Percentiles rank a stretch among this genome's conserved stretches.
Evolutionary conservation across 192 early-diverging fungal species (phyloP).

Genomic region (Rhizoclosmatium globosum): DNA sequence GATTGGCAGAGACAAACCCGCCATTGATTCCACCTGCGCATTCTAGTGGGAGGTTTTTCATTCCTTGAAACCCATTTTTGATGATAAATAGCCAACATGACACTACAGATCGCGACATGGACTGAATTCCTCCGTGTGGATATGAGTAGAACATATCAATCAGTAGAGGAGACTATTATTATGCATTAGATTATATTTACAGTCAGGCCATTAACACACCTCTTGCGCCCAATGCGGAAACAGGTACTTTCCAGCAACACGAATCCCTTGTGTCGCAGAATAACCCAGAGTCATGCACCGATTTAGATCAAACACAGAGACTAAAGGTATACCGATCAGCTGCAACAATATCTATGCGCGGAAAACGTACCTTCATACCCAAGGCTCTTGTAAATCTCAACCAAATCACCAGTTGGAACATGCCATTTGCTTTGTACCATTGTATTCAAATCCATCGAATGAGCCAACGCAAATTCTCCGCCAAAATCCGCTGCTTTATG

Average conservation of each 20-base stretch:
- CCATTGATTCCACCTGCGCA: slow-evolving; percentile 7
- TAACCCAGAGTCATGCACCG: slow-evolving; percentile 70
- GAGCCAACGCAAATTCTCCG: slow-evolving; percentile 70
- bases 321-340: slow-evolving; percentile 12
- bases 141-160: slow-evolving; percentile 77
- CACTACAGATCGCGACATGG: slow-evolving; percentile 37
- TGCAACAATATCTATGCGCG: background rate
- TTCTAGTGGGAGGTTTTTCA: background rate
- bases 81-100: slow-evolving; percentile 23
- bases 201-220: slow-evolving; percentile 35
- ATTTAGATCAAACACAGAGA: slow-evolving; percentile 40
- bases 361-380: slow-evolving; percentile 43
- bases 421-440: slow-evolving; percentile 55
- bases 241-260: slow-evolving; percentile 61
- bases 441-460: slow-evolving; percentile 31
- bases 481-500: slow-evolving; percentile 71
- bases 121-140: slow-evolving; percentile 75
- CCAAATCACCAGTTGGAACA: slow-evolving; percentile 70
- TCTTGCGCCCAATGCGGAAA: slow-evolving; percentile 66
- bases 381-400: slow-evolving; percentile 65
- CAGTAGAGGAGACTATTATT: slow-evolving; percentile 71
- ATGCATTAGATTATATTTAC: slow-evolving; percentile 22
- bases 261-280: slow-evolving; percentile 64
- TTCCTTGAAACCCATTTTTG: background rate
- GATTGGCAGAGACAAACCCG: too few species aligned